Conservation (phyloP, 2,329 filamentous ascomycete species). For the Chalaropsis ovoidea region DNA sequence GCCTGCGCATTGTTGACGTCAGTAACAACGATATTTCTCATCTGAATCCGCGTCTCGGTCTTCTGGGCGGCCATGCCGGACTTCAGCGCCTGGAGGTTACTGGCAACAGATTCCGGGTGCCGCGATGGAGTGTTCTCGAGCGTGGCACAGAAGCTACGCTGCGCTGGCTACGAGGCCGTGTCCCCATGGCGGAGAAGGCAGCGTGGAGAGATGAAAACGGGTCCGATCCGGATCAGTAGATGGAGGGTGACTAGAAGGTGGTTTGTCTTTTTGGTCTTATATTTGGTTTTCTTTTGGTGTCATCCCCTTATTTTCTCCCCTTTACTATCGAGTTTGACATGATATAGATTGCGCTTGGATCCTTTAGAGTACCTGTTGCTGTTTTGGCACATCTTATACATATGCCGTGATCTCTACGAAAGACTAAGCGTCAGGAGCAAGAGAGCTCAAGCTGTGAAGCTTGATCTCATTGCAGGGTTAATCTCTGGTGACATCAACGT, state of each 20-base stretch:
- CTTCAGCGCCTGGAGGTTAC: slow-evolving; percentile 62
- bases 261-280: neutral
- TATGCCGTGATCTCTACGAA: too few relatives aligned
- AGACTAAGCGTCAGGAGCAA: too few relatives aligned
- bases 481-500: too few relatives aligned
- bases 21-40: slow-evolving; percentile 78
- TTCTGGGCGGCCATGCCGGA: slow-evolving; percentile 55
- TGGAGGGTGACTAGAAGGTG: neutral
- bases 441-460: too few relatives aligned
- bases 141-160: slow-evolving; percentile 79
- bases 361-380: neutral
- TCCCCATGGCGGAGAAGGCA: slow-evolving; percentile 52
- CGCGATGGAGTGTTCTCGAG: slow-evolving; percentile 71
- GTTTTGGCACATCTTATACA: neutral
- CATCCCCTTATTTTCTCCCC: slow-evolving; percentile 10
- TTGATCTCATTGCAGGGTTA: neutral
- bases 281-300: slow-evolving; percentile 15
- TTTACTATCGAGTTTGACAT: slow-evolving; percentile 2
- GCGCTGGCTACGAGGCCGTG: slow-evolving; percentile 66
- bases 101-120: slow-evolving; percentile 81
- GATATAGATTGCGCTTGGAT: neutral
- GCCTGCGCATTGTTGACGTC: slow-evolving; percentile 66
- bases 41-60: slow-evolving; percentile 68
- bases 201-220: slow-evolving; percentile 43
- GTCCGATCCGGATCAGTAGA: slow-evolving; percentile 22